phyloP scores from a whole-genome alignment of 192 early-diverging fungal genomes.

The Rhizoclosmatium sp. region DNA sequence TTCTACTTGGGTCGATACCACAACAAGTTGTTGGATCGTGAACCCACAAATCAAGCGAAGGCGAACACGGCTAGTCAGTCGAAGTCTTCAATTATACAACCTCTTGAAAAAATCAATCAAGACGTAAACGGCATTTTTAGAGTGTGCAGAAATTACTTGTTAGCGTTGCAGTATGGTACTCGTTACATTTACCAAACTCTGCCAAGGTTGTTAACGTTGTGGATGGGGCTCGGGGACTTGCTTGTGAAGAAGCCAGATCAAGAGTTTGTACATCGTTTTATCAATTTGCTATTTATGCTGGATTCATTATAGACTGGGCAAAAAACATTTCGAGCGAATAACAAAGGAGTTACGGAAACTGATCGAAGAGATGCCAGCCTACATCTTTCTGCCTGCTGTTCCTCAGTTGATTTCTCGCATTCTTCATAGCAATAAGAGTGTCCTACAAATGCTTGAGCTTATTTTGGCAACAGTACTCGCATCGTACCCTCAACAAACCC shows the following conservation, averaged over 20 bases:
- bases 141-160: constrained; percentile 55
- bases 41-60: constrained; percentile 1
- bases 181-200: constrained; percentile 86
- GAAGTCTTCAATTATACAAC: not conserved
- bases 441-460: constrained; percentile 70
- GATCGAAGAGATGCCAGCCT: constrained; percentile 67
- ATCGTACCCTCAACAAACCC: constrained; percentile 81
- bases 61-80: not conserved
- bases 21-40: constrained; percentile 61
- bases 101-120: not conserved
- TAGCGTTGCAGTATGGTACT: constrained; percentile 70
- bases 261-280: not conserved
- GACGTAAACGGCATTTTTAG: not conserved
- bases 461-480: constrained; percentile 75
- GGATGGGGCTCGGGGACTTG: constrained; percentile 64
- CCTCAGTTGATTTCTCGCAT: constrained; percentile 90
- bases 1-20: constrained; percentile 71
- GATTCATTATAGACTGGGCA: constrained; percentile 3
- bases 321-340: constrained; percentile 52
- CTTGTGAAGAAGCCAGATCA: constrained; percentile 56
- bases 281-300: not conserved
- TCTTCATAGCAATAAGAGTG: constrained; percentile 73
- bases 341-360: constrained; percentile 60
- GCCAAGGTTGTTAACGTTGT: constrained; percentile 84
- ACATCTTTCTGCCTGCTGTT: constrained; percentile 79